Conservation (phyloP, 2,329 filamentous ascomycete genomes). For the Malbranchea zuffiana region DNA sequence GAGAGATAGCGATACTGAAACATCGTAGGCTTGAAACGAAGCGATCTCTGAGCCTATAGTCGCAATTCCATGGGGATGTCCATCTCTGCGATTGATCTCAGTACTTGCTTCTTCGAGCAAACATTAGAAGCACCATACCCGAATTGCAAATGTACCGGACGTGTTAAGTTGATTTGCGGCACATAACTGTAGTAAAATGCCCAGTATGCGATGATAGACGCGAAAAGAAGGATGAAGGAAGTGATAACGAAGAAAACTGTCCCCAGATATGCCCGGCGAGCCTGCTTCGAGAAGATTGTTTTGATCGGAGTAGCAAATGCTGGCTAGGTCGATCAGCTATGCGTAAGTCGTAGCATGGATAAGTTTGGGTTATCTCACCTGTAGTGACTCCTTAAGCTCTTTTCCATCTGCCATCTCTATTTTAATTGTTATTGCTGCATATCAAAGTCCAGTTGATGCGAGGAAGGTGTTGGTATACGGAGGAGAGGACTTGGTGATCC, state of each 20-base stretch:
- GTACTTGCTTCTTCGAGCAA: neutral
- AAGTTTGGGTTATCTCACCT: constrained; percentile 8
- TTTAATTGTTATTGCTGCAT: too few relatives aligned
- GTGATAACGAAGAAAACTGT: constrained; percentile 45
- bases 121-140: constrained; percentile 35
- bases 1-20: constrained; percentile 62
- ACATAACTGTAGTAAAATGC: constrained; percentile 61
- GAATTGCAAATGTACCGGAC: constrained; percentile 57
- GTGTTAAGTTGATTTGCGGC: constrained; percentile 51
- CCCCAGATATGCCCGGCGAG: constrained; percentile 54
- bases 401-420: constrained; percentile 2
- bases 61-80: constrained; percentile 44
- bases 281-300: constrained; percentile 48
- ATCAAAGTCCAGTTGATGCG: too few relatives aligned
- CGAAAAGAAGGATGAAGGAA: constrained; percentile 44
- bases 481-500: too few relatives aligned
- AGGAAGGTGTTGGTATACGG: too few relatives aligned
- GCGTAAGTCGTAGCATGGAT: constrained; percentile 30
- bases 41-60: constrained; percentile 47
- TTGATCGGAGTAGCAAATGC: constrained; percentile 44
- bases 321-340: constrained; percentile 33
- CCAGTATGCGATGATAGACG: constrained; percentile 51
- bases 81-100: constrained; percentile 24
- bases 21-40: constrained; percentile 70
- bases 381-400: constrained; percentile 6